Evolutionary conservation across 331 rosid genomes (phyloP).

Genomic region (Malus hybrid): DNA sequence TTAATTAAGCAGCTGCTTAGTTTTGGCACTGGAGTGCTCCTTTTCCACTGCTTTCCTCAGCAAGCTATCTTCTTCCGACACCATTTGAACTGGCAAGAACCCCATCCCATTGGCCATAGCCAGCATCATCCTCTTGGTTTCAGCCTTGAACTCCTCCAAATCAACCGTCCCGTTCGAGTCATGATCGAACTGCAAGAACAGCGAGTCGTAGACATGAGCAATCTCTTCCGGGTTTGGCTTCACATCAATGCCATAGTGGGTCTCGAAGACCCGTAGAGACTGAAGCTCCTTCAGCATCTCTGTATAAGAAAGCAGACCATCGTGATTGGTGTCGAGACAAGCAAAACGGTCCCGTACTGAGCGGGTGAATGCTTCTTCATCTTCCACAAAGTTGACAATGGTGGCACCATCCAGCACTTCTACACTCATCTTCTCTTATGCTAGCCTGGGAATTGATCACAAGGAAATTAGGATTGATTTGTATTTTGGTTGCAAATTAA

Average conservation of each 20-base stretch:
- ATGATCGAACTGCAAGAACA: slow-evolving; percentile 55
- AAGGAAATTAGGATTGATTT: neutral
- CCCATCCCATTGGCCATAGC: slow-evolving; percentile 74
- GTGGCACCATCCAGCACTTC: slow-evolving; percentile 64
- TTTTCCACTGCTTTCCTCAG: slow-evolving; percentile 64
- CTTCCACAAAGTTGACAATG: slow-evolving; percentile 53
- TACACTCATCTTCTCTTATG: slow-evolving; percentile 51
- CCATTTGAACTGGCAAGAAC: slow-evolving; percentile 64
- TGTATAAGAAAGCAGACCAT: slow-evolving; percentile 41
- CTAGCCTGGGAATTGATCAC: neutral
- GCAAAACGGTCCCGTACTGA: slow-evolving; percentile 27
- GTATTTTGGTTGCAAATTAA: too few species aligned
- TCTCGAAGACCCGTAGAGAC: slow-evolving; percentile 50
- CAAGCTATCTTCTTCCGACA: slow-evolving; percentile 52
- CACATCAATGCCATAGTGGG: slow-evolving; percentile 28
- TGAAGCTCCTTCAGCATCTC: slow-evolving; percentile 75
- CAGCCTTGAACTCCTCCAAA: slow-evolving; percentile 58
- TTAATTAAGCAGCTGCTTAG: slow-evolving; percentile 7
- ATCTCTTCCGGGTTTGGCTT: slow-evolving; percentile 33
- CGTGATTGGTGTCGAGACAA: slow-evolving; percentile 46
- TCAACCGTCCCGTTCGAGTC: slow-evolving; percentile 53
- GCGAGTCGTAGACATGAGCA: slow-evolving; percentile 41
- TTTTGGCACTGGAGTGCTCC: slow-evolving; percentile 18
- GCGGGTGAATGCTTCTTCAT: slow-evolving; percentile 52
- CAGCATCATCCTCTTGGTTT: slow-evolving; percentile 63